phyloP scores from a whole-genome alignment of 129 eudicot species.

The Solidago caesia region DNA sequence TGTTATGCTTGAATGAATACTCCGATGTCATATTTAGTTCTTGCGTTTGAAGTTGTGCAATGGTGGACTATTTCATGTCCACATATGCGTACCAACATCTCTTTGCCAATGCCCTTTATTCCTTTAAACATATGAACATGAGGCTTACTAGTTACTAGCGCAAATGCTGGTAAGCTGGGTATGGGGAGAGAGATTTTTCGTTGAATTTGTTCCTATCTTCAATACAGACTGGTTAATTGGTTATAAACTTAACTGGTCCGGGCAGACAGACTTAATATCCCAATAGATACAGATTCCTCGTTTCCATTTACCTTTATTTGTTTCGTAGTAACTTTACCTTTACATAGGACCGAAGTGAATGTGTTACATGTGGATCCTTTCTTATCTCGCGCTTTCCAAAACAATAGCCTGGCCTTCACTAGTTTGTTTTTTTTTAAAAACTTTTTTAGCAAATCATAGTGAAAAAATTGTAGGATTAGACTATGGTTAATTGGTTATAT shows the following conservation, averaged over 20 bases:
- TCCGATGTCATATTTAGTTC: not conserved
- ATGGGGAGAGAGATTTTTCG: too few species aligned
- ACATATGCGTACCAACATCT: not conserved
- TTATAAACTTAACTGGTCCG: not conserved
- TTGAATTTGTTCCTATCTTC: too few species aligned
- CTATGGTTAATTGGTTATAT: not conserved
- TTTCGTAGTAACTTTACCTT: not conserved
- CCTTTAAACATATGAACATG: too few species aligned
- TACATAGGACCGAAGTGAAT: not conserved
- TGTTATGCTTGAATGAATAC: not conserved
- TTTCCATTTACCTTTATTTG: too few species aligned
- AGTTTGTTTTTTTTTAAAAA: not conserved
- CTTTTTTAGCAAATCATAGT: too few species aligned
- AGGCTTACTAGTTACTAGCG: too few species aligned
- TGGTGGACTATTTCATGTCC: not conserved
- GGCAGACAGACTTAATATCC: not conserved
- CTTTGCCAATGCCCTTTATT: not conserved
- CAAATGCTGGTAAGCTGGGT: too few species aligned
- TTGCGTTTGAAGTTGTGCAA: not conserved
- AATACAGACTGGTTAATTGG: too few species aligned
- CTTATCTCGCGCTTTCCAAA: not conserved
- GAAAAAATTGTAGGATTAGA: too few species aligned
- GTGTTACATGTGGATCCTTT: not conserved
- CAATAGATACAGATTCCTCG: not conserved
- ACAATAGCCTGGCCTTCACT: not conserved